Evolutionary conservation across 1,139 yeast species (phyloP).

Genomic region (Candida freyschussii): DNA sequence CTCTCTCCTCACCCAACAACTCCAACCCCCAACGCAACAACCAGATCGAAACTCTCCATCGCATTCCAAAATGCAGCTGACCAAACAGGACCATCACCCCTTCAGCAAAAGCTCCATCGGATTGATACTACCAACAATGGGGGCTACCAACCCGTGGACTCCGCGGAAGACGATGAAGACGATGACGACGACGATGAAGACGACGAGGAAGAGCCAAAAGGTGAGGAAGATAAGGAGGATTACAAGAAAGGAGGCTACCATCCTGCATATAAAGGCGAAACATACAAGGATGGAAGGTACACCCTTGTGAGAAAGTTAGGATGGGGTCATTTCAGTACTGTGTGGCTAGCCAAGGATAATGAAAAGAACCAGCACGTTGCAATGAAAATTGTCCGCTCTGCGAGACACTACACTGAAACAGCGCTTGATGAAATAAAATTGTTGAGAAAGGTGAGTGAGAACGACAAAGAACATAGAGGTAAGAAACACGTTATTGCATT

Average conservation of each 20-base stretch:
- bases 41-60: constrained; percentile 6
- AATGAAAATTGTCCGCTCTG: constrained; percentile 70
- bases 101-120: background rate
- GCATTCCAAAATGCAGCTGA: constrained; percentile 6
- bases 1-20: constrained; percentile 8
- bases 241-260: constrained; percentile 77
- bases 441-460: constrained; percentile 38
- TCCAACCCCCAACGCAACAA: background rate
- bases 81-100: background rate
- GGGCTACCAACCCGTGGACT: too few species aligned
- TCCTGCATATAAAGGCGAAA: constrained; percentile 70
- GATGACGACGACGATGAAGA: constrained; percentile 31
- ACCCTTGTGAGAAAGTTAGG: constrained; percentile 66
- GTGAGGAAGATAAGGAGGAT: constrained; percentile 65
- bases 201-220: constrained; percentile 36
- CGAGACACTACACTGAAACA: constrained; percentile 67
- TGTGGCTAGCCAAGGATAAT: constrained; percentile 66
- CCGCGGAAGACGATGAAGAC: constrained; percentile 6
- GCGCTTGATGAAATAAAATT: constrained; percentile 73
- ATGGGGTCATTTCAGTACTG: constrained; percentile 82
- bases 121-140: constrained; percentile 1
- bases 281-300: constrained; percentile 53
- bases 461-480: constrained; percentile 45
- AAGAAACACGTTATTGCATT: constrained; percentile 60
- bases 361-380: constrained; percentile 59